phyloP scores from a whole-genome alignment of 805 yeast genomes.

The Kodamaea leandrae region DNA sequence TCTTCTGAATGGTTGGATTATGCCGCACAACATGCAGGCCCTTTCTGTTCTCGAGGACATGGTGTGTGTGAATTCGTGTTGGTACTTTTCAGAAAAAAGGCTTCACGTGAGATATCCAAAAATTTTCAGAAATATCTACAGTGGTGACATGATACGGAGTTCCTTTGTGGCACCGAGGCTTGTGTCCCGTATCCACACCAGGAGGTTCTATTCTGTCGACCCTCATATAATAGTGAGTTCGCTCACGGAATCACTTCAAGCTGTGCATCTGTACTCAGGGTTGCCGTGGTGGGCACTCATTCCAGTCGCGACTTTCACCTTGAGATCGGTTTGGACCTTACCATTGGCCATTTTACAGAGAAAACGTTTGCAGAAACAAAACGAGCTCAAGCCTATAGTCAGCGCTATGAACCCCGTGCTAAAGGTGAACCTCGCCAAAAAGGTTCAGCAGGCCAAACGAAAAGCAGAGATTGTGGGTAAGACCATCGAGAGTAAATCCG shows the following conservation, averaged over 20 bases:
- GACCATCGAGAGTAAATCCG: constrained; percentile 18
- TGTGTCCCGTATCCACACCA: not conserved
- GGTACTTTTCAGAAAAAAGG: constrained; percentile 4
- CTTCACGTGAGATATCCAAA: constrained; percentile 7
- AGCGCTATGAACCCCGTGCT: constrained; percentile 75
- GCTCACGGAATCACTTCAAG: constrained; percentile 41
- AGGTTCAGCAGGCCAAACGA: constrained; percentile 38
- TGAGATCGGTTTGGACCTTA: constrained; percentile 66
- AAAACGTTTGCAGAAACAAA: constrained; percentile 65
- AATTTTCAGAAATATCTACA: constrained; percentile 1
- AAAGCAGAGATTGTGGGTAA: constrained; percentile 19
- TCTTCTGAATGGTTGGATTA: constrained; percentile 70
- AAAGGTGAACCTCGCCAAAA: constrained; percentile 52
- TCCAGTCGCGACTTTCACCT: constrained; percentile 65
- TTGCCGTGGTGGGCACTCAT: constrained; percentile 83
- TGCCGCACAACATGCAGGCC: constrained; percentile 97
- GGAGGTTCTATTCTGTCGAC: constrained; percentile 27
- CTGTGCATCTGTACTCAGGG: constrained; percentile 53
- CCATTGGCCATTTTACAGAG: constrained; percentile 80
- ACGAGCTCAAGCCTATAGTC: constrained; percentile 65
- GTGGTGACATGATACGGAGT: not conserved
- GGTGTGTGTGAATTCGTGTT: constrained; percentile 1
- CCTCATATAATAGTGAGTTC: constrained; percentile 31
- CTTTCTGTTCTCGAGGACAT: constrained; percentile 70
- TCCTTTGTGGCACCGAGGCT: not conserved